A percentile compares a stretch with the other conserved stretches of the same genome.
Evolutionary conservation across 2,329 filamentous ascomycete species (phyloP).

Genomic region (Phyllosticta citribraziliensis): DNA sequence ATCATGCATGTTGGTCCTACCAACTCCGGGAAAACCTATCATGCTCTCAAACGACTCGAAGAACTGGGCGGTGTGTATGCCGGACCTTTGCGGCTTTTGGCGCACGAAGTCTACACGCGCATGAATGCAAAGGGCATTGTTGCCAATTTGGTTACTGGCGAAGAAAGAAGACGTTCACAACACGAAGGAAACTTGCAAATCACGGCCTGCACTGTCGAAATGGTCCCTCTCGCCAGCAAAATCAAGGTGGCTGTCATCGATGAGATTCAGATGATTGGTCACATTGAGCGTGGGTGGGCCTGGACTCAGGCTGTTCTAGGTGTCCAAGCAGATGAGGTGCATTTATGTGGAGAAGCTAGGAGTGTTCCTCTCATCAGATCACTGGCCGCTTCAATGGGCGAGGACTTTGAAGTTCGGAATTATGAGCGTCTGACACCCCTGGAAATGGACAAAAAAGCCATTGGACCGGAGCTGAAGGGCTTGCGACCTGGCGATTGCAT

Average conservation of each 20-base stretch:
- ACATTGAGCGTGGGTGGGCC: conserved; percentile 72
- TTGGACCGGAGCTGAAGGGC: conserved; percentile 53
- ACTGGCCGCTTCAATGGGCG: conserved; percentile 68
- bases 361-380: conserved; percentile 69
- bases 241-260: conserved; percentile 91
- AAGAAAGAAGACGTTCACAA: conserved; percentile 64
- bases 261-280: conserved; percentile 95
- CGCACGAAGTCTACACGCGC: conserved; percentile 89
- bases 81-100: conserved; percentile 77
- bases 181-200: conserved; percentile 35
- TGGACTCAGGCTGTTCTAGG: conserved; percentile 91
- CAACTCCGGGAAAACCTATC: conserved; percentile 97
- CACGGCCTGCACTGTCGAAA: conserved; percentile 87
- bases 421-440: conserved; percentile 80
- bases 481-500: conserved; percentile 85
- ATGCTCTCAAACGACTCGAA: conserved; percentile 78
- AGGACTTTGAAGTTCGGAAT: conserved; percentile 68
- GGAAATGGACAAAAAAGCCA: conserved; percentile 51
- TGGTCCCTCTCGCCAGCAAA: conserved; percentile 54
- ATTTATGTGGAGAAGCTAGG: conserved; percentile 85
- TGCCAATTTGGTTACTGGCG: conserved; percentile 80
- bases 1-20: conserved; percentile 94
- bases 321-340: conserved; percentile 76
- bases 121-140: conserved; percentile 66
- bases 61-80: conserved; percentile 75